Conservation (phyloP, 2,329 filamentous ascomycete species). For the Alternaria angustiovoidea region DNA sequence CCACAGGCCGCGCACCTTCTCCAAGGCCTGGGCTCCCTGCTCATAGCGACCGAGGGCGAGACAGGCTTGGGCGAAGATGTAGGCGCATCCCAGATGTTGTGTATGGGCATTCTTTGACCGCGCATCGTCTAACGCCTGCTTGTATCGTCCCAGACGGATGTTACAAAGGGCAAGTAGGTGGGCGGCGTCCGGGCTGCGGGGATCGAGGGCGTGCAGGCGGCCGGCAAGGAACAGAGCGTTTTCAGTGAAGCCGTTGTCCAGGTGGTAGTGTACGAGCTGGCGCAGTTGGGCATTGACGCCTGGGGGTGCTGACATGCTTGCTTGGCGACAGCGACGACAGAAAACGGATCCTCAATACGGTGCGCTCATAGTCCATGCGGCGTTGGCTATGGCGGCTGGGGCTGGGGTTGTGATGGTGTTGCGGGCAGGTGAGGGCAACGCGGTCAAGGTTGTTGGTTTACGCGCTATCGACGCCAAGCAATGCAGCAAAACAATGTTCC, state of each 20-base stretch:
- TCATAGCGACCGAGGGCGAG: constrained; percentile 78
- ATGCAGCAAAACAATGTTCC: constrained; percentile 4
- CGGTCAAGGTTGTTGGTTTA: constrained; percentile 16
- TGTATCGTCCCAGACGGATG: constrained; percentile 80
- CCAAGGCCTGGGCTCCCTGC: constrained; percentile 83
- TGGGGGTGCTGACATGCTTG: constrained; percentile 64
- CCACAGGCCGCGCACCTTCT: constrained; percentile 83
- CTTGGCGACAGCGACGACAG: neutral
- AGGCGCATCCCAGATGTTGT: constrained; percentile 83
- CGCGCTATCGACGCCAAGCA: constrained; percentile 4
- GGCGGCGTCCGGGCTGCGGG: constrained; percentile 78
- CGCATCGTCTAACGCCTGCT: constrained; percentile 84
- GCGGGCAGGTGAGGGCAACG: constrained; percentile 14
- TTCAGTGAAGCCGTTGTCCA: constrained; percentile 88
- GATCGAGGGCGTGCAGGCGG: constrained; percentile 83
- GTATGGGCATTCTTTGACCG: constrained; percentile 75
- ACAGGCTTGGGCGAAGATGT: constrained; percentile 90
- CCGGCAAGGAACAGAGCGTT: constrained; percentile 96
- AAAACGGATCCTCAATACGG: constrained; percentile 18
- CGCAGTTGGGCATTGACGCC: constrained; percentile 68
- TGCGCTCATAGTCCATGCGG: constrained; percentile 12
- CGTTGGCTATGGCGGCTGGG: constrained; percentile 3
- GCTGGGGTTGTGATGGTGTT: constrained; percentile 5
- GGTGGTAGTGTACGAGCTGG: constrained; percentile 73
- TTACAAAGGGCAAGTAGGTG: constrained; percentile 88